Evolutionary conservation across 2,329 filamentous ascomycete species (phyloP).

Genomic region (Aureobasidium subglaciale): DNA sequence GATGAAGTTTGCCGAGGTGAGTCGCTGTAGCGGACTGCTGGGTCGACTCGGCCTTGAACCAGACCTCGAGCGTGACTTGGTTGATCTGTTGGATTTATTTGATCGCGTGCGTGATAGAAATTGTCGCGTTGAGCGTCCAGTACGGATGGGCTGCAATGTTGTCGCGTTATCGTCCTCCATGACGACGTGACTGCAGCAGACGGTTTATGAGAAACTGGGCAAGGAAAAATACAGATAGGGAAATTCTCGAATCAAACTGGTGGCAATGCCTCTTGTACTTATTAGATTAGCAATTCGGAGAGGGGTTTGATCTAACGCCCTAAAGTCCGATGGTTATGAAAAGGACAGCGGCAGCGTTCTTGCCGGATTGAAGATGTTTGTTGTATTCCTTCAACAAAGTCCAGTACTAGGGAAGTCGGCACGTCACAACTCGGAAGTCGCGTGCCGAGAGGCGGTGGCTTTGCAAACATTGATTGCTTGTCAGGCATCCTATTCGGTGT

Average conservation of each 20-base stretch:
- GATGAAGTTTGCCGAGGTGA: slow-evolving; percentile 28
- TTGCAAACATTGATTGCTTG: slow-evolving; percentile 8
- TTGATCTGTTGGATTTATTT: neutral
- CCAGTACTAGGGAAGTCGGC: neutral
- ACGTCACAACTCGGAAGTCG: slow-evolving; percentile 8
- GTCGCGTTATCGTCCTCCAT: slow-evolving; percentile 12
- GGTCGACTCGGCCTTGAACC: slow-evolving; percentile 19
- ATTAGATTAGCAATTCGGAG: neutral
- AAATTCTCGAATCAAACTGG: neutral
- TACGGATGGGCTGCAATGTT: slow-evolving; percentile 14
- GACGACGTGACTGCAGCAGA: neutral
- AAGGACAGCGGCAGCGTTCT: neutral
- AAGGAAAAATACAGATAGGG: neutral
- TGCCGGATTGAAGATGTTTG: neutral
- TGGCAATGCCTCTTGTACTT: slow-evolving; percentile 5
- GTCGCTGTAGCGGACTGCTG: slow-evolving; percentile 20
- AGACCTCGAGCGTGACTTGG: slow-evolving; percentile 16
- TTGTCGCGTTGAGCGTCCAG: slow-evolving; percentile 9
- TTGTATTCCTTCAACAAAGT: neutral
- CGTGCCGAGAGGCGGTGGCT: slow-evolving; percentile 29
- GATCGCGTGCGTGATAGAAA: neutral
- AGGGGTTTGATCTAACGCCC: neutral
- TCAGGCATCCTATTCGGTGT: neutral
- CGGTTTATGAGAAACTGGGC: neutral
- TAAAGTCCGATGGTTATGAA: neutral